phyloP scores from a whole-genome alignment of 2,329 filamentous ascomycete species.

The Dactylonectria estremocensis region DNA sequence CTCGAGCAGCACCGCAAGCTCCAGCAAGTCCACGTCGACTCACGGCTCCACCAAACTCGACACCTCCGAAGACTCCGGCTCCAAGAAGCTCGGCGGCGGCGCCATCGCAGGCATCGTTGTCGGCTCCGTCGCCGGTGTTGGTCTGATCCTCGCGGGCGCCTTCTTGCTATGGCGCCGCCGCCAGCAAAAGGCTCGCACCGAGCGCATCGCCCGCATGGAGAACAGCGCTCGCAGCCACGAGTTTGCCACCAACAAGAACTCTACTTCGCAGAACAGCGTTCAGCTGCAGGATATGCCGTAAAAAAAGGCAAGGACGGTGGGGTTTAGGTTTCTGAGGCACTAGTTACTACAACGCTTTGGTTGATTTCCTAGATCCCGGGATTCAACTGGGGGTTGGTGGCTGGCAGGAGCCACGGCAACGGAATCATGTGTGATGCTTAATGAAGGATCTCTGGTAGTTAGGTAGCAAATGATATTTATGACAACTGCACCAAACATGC shows the following conservation, averaged over 20 bases:
- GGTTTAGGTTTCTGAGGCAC: not conserved
- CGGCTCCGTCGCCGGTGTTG: slow-evolving; percentile 75
- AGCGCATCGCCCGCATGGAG: slow-evolving; percentile 19
- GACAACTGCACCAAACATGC: not conserved
- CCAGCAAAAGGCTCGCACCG: slow-evolving; percentile 40
- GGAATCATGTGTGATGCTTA: not conserved
- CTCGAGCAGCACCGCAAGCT: not conserved
- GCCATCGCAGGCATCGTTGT: slow-evolving; percentile 76
- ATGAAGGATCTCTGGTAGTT: not conserved
- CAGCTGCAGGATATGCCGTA: slow-evolving; percentile 4
- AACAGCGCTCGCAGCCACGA: slow-evolving; percentile 5
- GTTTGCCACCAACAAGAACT: slow-evolving; percentile 10
- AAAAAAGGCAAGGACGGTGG: not conserved
- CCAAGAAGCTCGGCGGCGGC: slow-evolving; percentile 73
- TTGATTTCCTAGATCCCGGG: not conserved
- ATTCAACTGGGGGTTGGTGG: not conserved
- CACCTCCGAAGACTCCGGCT: slow-evolving; percentile 48
- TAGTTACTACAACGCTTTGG: not conserved
- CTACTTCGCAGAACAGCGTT: slow-evolving; percentile 10
- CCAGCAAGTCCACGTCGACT: not conserved
- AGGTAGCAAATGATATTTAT: not conserved
- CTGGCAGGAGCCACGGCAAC: not conserved
- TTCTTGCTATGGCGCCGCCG: slow-evolving; percentile 66
- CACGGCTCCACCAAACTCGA: slow-evolving; percentile 10
- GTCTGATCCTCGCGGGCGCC: slow-evolving; percentile 70